Evolutionary conservation across 2,329 filamentous ascomycete genomes (phyloP), one percentile per base, ranked within the genome.

Genomic region (Neonectria neomacrospora): DNA sequence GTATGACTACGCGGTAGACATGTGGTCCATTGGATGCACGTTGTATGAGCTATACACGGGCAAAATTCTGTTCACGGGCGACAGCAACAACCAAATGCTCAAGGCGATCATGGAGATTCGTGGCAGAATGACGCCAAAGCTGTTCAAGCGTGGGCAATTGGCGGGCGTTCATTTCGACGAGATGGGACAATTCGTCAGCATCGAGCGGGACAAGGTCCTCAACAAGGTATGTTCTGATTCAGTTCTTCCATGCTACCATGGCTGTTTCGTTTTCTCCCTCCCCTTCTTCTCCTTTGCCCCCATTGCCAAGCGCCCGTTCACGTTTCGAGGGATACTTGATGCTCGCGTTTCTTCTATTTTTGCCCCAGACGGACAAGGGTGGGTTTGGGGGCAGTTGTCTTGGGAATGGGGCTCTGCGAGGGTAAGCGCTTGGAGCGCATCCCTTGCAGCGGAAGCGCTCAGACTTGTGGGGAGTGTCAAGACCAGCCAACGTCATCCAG

Each of bases 61-160:
- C 74, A 97, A 97, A 78, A 98, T 99, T 61, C 84, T 99, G 32
- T 99, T 99, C 77, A 94, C 93, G 1, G 96, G 96, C 63, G 88
- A 92, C 68, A 96, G 93, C 80, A 99, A 99, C 82, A 99, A 99
- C 76, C 94, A 97, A 81, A 99, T 99, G 96, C 87, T 99, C 64
- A 92, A 93, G 67, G 90, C 91, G 20, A 97, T 99, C 72, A 97
- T 97, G 90, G 95, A 99, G 76, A 94, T 95, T 72, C 90, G 96
- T 51, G 96, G 96, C 73, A 96, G 94, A 79, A 90, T 97, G 67
- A 94, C 93, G 30, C 89, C 91, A 50, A 97, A 97, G 79, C 84
- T 97, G 66, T 90, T 97, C 73, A 93, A 93, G 72, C 91, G 91
- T 55, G 93, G 94, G 3, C 86, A 93, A 67, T 85, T 96, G 64